Base-by-base conservation (phyloP, 2,329 filamentous ascomycete species). In the Metarhizium humberi region DNA sequence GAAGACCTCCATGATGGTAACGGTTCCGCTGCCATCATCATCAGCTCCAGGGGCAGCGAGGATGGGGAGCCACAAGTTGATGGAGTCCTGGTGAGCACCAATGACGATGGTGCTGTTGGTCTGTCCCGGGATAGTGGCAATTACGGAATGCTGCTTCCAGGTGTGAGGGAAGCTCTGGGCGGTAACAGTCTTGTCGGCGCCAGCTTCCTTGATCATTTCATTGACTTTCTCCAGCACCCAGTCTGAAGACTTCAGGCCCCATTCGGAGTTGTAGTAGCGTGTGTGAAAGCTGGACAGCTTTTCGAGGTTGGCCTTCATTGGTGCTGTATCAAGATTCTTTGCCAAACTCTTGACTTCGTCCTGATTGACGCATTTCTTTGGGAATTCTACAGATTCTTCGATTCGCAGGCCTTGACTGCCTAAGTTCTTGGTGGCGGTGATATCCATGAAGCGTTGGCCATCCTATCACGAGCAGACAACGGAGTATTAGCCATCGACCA, bases 1-100 rank as follows among this genome's bases (percentile, higher is more conserved):
- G 66, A 99, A 81, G 3, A 91, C 89, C 73, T 99, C 92, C 53
- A 97, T 82, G 62, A 96, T 97, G 10, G 92, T 97, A 20, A 97
- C 90, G 2, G 91, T 94, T 56, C 91, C 91, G 62, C 87, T 91
- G 59, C 92, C 92, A 67, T 96, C 92, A 63, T 97, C 92, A 63
- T 97, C 94, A n/a, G 92, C 92, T 49, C 92, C 92, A 0, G 92
- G 92, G 0, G 92, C 92, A 14, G 88, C 82, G 38, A 96, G 79
- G 40, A 95, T 76, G 1, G 92, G 92, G 13, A 96, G 73, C 74
- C 90, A 95, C 49, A 96, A 78, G 72, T 97, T 97, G 73, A 96
- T 95, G 64, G 89, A 95, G 71, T 97, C 92, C 69, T 95, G 92
- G 70, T 96, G 92, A 1, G 92, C 91, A 53, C 92, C 92, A 61